A percentile compares a stretch with the other conserved stretches of the same genome.
These are phyloP conservation scores for Globisporangium cederbergense DNA, from an alignment of 352 stramenopile genomes.

Conservation along the genomic window DNA sequence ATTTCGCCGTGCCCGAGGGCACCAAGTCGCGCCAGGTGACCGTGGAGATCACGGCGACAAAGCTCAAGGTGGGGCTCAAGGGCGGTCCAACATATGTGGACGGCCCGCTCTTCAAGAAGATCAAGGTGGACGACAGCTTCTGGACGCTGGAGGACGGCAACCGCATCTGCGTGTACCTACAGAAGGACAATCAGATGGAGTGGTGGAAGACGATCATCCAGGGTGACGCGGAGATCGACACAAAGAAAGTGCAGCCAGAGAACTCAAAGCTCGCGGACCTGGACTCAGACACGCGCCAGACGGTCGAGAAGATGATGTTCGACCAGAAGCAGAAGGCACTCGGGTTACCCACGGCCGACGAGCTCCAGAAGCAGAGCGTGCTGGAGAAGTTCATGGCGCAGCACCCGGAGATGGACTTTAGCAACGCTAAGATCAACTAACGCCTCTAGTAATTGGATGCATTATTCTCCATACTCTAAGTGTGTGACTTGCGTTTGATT, in stretches of 20 bases:
- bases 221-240: conserved; percentile 96
- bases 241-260: conserved; percentile 98
- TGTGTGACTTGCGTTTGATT: background rate
- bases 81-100: conserved; percentile 75
- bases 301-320: conserved; percentile 99
- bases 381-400: conserved; percentile 99
- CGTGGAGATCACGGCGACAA: conserved; percentile 89
- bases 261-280: conserved; percentile 98
- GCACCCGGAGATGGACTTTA: conserved; percentile 99
- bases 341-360: conserved; percentile 95
- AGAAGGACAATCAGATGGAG: conserved; percentile 99
- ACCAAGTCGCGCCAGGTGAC: conserved; percentile 93
- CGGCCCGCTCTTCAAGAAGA: conserved; percentile 91
- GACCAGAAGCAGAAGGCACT: conserved; percentile 97
- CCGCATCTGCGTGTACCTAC: conserved; percentile 91
- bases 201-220: conserved; percentile 98
- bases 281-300: conserved; percentile 97
- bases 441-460: background rate
- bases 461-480: background rate
- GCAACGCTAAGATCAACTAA: conserved; percentile 97
- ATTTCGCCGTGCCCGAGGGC: conserved; percentile 89
- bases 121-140: conserved; percentile 98
- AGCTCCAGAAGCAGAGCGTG: conserved; percentile 97
- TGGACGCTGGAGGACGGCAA: conserved; percentile 96
- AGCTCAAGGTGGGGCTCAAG: conserved; percentile 90